These are phyloP conservation scores for Cordyceps fumosorosea DNA, from an alignment of 2,329 filamentous ascomycete species.

Conservation along the genomic window DNA sequence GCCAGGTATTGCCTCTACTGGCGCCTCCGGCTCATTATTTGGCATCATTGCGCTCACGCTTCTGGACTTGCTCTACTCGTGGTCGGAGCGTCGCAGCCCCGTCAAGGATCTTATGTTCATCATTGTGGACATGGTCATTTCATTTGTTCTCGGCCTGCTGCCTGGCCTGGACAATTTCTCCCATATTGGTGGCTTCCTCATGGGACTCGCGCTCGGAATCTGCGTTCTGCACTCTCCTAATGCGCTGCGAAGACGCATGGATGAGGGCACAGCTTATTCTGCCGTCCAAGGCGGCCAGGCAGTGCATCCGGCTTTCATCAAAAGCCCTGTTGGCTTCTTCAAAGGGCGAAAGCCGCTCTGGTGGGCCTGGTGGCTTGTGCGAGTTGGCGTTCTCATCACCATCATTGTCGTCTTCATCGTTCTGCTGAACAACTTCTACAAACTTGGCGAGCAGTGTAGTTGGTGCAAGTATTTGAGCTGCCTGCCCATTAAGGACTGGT, in stretches of 20 bases:
- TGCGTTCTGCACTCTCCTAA: conserved; percentile 86
- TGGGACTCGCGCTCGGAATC: conserved; percentile 81
- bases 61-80: conserved; percentile 88
- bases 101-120: conserved; percentile 84
- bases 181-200: conserved; percentile 92
- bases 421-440: conserved; percentile 87
- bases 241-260: conserved; percentile 66
- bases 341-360: conserved; percentile 86
- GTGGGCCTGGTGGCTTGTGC: conserved; percentile 96
- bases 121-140: conserved; percentile 75
- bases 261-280: conserved; percentile 64
- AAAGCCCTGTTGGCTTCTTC: conserved; percentile 71
- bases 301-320: conserved; percentile 48
- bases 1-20: conserved; percentile 73
- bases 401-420: conserved; percentile 81
- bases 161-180: conserved; percentile 95
- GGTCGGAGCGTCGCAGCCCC: conserved; percentile 71
- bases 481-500: conserved; percentile 66
- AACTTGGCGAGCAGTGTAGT: conserved; percentile 63
- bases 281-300: conserved; percentile 50
- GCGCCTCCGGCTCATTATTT: conserved; percentile 85
- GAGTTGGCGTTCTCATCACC: conserved; percentile 69
- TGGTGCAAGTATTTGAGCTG: conserved; percentile 98
- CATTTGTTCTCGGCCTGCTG: conserved; percentile 85
- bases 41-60: conserved; percentile 84